phyloP scores from a whole-genome alignment of 345 rosid genomes.

The Melaleuca alternifolia region DNA sequence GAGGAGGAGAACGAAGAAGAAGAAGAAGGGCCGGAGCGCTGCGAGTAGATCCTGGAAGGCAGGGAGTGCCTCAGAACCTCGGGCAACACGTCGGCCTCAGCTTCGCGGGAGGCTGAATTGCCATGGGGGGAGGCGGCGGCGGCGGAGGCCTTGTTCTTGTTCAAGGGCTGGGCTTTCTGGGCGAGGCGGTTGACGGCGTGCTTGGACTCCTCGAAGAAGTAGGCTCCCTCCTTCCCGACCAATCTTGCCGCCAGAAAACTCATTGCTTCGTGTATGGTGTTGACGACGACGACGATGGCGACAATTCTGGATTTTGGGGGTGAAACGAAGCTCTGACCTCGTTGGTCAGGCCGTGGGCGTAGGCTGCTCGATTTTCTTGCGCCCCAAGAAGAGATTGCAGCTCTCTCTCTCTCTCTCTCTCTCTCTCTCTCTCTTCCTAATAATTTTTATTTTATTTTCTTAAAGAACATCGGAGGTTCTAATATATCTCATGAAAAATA shows the following conservation, averaged over 20 bases:
- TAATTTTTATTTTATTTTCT: not conserved
- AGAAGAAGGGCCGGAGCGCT: not conserved
- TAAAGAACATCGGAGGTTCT: not conserved
- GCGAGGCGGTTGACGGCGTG: constrained; percentile 75
- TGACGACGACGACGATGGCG: not conserved
- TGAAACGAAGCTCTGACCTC: not conserved
- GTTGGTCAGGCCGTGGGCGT: not conserved
- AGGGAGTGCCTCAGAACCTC: constrained; percentile 81
- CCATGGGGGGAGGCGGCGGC: not conserved
- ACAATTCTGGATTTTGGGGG: not conserved
- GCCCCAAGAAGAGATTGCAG: not conserved
- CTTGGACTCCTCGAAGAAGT: constrained; percentile 80
- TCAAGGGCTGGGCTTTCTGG: constrained; percentile 31
- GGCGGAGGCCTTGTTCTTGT: constrained; percentile 14
- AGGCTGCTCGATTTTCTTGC: not conserved
- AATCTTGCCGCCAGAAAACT: constrained; percentile 79
- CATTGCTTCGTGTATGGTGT: constrained; percentile 17
- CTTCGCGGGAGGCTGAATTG: not conserved
- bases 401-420: not conserved
- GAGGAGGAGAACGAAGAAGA: constrained; percentile 48
- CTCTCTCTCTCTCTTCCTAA: not conserved
- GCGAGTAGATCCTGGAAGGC: constrained; percentile 42
- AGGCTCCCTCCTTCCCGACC: constrained; percentile 91
- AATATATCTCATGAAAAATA: no score
- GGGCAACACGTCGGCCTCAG: constrained; percentile 70